These are phyloP conservation scores for Chytriomyces sp. DNA, from an alignment of 192 early-diverging fungal species.

Conservation along the genomic window DNA sequence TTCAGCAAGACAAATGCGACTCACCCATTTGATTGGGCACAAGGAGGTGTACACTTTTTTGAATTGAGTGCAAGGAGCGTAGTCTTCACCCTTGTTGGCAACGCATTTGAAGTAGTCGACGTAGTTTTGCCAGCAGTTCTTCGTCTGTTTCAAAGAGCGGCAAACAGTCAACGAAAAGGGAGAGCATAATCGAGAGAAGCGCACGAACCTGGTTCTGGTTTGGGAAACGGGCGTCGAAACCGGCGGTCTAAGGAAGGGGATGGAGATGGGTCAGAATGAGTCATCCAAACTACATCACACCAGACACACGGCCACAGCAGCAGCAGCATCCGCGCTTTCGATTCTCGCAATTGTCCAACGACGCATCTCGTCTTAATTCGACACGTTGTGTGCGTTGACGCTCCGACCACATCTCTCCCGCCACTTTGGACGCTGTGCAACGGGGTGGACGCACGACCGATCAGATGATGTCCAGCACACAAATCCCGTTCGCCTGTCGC, in stretches of 20 bases:
- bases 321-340: too few species aligned
- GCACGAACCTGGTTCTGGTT: conserved; percentile 89
- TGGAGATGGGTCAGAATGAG: background rate
- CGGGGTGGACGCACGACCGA: too few species aligned
- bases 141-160: conserved; percentile 59
- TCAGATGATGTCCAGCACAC: too few species aligned
- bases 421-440: too few species aligned
- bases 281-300: too few species aligned
- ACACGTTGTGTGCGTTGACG: too few species aligned
- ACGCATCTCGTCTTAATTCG: too few species aligned
- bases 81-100: conserved; percentile 94
- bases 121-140: conserved; percentile 99
- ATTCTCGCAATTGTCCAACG: too few species aligned
- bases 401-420: too few species aligned
- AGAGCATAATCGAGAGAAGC: conserved; percentile 11
- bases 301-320: too few species aligned
- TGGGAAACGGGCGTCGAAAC: conserved; percentile 83
- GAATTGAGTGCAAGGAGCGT: conserved; percentile 91
- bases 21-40: conserved; percentile 94
- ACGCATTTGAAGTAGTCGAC: conserved; percentile 90
- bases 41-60: conserved; percentile 79
- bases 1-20: conserved; percentile 32
- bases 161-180: conserved; percentile 5
- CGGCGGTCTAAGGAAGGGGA: conserved; percentile 47
- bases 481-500: too few species aligned